Evolutionary conservation across 164 flowering plant species (phyloP).

Genomic region (Annona squamosa): DNA sequence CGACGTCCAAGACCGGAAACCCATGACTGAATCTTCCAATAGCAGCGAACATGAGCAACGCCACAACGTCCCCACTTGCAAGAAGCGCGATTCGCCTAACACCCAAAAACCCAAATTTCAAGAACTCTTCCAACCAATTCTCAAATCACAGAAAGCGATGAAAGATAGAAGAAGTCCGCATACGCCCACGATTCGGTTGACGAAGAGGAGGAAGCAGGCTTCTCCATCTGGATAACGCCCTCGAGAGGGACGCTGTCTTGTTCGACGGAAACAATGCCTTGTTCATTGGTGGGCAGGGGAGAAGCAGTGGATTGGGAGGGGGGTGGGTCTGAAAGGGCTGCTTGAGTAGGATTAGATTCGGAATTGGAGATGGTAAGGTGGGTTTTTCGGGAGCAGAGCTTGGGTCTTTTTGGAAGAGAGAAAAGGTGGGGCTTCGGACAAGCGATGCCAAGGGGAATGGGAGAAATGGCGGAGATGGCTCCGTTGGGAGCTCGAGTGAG

Average conservation of each 20-base stretch:
- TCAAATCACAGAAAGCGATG: not conserved
- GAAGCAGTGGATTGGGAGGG: conserved; percentile 8
- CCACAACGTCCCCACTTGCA: conserved; percentile 85
- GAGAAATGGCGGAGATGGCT: conserved; percentile 18
- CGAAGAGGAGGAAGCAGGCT: conserved; percentile 38
- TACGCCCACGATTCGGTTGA: conserved; percentile 66
- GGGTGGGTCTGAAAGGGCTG: conserved; percentile 7
- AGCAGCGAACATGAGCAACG: conserved; percentile 69
- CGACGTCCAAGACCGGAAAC: conserved; percentile 51
- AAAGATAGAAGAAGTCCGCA: not conserved
- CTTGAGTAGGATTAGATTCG: conserved; percentile 20
- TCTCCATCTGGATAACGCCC: conserved; percentile 90
- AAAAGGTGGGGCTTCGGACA: conserved; percentile 25
- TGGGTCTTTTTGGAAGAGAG: conserved; percentile 22
- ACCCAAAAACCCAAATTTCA: not conserved
- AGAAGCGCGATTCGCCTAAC: conserved; percentile 58
- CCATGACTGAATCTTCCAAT: conserved; percentile 91
- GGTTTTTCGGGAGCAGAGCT: conserved; percentile 15
- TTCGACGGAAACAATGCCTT: conserved; percentile 33
- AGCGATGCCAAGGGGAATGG: conserved; percentile 20
- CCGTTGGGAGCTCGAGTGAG: conserved; percentile 32
- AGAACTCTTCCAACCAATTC: not conserved
- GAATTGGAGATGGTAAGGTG: conserved; percentile 39
- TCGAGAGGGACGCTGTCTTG: conserved; percentile 66
- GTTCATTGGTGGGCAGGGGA: conserved; percentile 12